Evolutionary conservation across 345 rosid species (phyloP).

Genomic region (Acer saccharum): DNA sequence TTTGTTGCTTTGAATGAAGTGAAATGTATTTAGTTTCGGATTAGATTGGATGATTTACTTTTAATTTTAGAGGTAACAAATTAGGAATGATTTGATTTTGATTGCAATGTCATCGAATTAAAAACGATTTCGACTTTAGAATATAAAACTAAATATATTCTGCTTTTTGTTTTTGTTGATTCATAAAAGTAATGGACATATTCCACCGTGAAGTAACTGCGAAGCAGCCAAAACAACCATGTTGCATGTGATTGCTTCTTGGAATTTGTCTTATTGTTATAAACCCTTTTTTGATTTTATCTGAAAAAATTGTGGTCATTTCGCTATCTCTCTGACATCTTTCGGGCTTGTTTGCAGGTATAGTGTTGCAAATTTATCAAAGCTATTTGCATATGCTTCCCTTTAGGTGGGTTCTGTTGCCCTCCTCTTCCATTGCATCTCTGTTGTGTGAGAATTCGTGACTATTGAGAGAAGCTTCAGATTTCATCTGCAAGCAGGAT

Average conservation of each 20-base stretch:
- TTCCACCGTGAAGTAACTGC: not conserved
- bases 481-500: constrained; percentile 37
- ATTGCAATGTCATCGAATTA: too few relatives aligned
- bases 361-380: not conserved
- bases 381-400: not conserved
- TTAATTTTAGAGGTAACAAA: not conserved
- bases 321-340: too few relatives aligned
- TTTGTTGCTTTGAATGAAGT: not conserved
- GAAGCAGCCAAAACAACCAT: not conserved
- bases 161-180: not conserved
- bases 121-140: not conserved
- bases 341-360: not conserved
- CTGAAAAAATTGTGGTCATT: not conserved
- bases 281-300: not conserved
- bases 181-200: not conserved
- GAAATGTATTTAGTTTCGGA: not conserved
- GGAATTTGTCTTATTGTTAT: not conserved
- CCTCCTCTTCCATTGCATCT: not conserved
- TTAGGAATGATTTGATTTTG: not conserved
- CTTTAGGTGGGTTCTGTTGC: not conserved
- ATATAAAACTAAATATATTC: not conserved
- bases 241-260: not conserved
- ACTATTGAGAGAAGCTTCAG: constrained; percentile 28
- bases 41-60: not conserved
- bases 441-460: constrained; percentile 21